Base-by-base conservation (phyloP, 768 basidiomycete genomes). In the Myochromella boudieri region DNA sequence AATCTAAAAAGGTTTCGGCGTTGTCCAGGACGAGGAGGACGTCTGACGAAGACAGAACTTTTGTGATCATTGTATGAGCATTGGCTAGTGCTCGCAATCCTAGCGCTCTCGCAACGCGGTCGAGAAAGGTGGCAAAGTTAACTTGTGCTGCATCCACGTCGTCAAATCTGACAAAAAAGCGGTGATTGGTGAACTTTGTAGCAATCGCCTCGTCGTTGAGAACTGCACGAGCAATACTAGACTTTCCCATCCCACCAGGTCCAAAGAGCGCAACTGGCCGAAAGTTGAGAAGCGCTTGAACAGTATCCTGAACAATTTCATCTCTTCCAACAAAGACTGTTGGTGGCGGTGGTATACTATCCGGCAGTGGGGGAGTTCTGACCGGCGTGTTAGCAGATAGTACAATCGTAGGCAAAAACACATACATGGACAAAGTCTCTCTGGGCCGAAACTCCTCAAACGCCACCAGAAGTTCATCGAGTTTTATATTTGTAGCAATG, bases 1-100 rank as follows among this genome's bases (percentile, higher is more conserved):
- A 45, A 28, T 54, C 53, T 17, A 51, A 18, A 38, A 54, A 54
- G 2, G 41, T 54, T 22, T 54, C 53, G 2, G 49, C 53, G 32
- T 55, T 55, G 31, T 55, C 54, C 8, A 55, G 49, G 3, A 51
- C 36, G 21, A 54, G 43, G 8, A 55, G 50, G 8, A 22, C 21
- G 1, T 34, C 40, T 1, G 10, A 36, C 6, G 39, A 2, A 1
- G 33, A 41, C 33, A 57, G 24, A 3, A n/a, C 6, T 9, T 37
- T 37, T 6, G 29, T 21, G 11, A 42, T 44, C 5, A 48, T 17
- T 8, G 1, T 18, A 10, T 28, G 46, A 3, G 25, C 27, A 25
- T 42, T 28, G 8, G 17, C 31, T n/a, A n/a, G n/a, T 7, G 46
- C 33, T 0, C n/a, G 20, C 10, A 48, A 18, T 4, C 46, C 46